These are phyloP conservation scores for Gossypium arboreum DNA, from an alignment of 345 rosid species.

Conservation along the genomic window DNA sequence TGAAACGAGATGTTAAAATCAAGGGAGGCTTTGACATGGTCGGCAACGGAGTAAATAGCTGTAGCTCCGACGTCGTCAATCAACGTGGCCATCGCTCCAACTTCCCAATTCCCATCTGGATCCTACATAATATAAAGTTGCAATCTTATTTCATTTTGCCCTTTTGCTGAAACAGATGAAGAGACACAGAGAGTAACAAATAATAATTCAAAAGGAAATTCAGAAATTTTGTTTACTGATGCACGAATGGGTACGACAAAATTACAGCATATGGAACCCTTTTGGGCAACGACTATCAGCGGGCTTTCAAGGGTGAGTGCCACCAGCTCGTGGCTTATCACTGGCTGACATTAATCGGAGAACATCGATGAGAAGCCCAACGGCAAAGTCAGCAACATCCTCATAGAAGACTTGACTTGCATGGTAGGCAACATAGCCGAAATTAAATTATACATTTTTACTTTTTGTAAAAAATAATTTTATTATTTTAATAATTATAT, in stretches of 20 bases:
- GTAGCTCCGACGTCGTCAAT: conserved; percentile 48
- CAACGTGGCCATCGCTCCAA: conserved; percentile 50
- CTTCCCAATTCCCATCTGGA: conserved; percentile 41
- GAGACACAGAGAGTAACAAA: background rate
- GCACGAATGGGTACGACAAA: background rate
- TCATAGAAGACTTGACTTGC: conserved; percentile 32
- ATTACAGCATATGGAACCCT: background rate
- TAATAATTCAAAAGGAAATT: background rate
- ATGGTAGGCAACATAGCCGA: too few relatives aligned
- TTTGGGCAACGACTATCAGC: background rate
- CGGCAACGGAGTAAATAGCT: conserved; percentile 32
- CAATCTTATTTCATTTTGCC: background rate
- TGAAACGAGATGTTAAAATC: conserved; percentile 45
- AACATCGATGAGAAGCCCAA: conserved; percentile 35
- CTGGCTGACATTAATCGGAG: conserved; percentile 31
- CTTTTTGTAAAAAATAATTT: too few relatives aligned
- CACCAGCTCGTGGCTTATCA: conserved; percentile 6
- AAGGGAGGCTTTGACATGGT: conserved; percentile 31
- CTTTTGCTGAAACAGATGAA: background rate
- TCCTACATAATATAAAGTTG: conserved; percentile 20
- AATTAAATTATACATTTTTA: too few relatives aligned
- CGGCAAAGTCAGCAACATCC: conserved; percentile 43
- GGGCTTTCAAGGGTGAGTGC: background rate
- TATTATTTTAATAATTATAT: too few relatives aligned
- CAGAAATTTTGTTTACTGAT: background rate